Evolutionary conservation across 495 filamentous ascomycete species (phyloP).

Genomic region (Penicilliopsis zonata): DNA sequence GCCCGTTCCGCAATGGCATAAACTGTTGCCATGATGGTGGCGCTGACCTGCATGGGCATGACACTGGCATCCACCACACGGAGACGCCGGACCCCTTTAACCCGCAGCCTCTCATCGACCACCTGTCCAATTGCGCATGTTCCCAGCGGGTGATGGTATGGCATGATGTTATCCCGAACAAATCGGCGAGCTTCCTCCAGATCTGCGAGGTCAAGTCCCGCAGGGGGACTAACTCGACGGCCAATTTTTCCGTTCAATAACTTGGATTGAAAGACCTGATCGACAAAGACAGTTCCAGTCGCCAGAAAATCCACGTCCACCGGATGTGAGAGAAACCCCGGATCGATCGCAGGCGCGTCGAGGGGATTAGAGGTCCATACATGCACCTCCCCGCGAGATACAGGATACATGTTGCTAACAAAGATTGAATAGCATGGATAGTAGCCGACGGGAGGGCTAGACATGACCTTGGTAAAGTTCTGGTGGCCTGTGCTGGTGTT

Average conservation of each 20-base stretch:
- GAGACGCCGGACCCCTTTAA: constrained; percentile 37
- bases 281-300: constrained; percentile 26
- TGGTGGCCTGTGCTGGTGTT: constrained; percentile 2
- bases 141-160: constrained; percentile 24
- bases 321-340: constrained; percentile 11
- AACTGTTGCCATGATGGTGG: constrained; percentile 37
- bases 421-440: constrained; percentile 1
- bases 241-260: constrained; percentile 4
- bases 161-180: constrained; percentile 4
- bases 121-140: constrained; percentile 47
- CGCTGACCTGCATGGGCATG: constrained; percentile 33
- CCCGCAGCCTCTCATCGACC: constrained; percentile 29
- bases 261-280: constrained; percentile 5
- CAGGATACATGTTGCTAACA: constrained; percentile 7
- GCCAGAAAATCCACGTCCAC: constrained; percentile 22
- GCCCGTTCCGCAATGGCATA: constrained; percentile 45
- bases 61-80: constrained; percentile 44
- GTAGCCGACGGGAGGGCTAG: neutral
- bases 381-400: constrained; percentile 15
- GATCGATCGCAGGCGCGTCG: constrained; percentile 9
- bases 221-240: constrained; percentile 2
- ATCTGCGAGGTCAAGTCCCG: constrained; percentile 5
- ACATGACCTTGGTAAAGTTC: constrained; percentile 13
- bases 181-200: constrained; percentile 1
- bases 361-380: constrained; percentile 5